phyloP scores from a whole-genome alignment of 1,284 basidiomycete genomes.

The Inonotus hispidus region DNA sequence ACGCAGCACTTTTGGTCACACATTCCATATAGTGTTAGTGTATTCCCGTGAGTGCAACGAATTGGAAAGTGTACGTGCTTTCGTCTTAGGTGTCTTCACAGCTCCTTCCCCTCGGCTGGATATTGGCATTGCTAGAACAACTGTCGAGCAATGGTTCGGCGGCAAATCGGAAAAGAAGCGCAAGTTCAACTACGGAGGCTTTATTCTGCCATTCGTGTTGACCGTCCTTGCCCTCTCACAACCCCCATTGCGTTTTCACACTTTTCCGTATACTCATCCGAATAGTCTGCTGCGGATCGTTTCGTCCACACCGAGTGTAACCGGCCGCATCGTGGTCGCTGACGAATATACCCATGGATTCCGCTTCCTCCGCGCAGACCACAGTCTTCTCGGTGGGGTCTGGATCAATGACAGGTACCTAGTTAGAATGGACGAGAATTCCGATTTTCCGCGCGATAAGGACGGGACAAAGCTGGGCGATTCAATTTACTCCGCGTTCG shows the following conservation, averaged over 20 bases:
- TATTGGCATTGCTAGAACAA: background rate
- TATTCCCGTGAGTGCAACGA: constrained; percentile 7
- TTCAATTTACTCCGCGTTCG: constrained; percentile 80
- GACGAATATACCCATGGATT: constrained; percentile 40
- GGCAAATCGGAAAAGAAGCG: background rate
- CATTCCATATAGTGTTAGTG: constrained; percentile 3
- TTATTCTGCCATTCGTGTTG: constrained; percentile 3
- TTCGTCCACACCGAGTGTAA: constrained; percentile 18
- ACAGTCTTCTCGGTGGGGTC: constrained; percentile 83
- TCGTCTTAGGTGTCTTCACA: background rate
- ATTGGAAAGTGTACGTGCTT: background rate
- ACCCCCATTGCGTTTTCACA: background rate
- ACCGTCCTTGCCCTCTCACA: constrained; percentile 10
- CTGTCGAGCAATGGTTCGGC: background rate
- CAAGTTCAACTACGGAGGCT: background rate
- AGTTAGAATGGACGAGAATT: constrained; percentile 35
- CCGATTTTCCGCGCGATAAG: constrained; percentile 43
- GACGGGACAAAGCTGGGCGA: constrained; percentile 55
- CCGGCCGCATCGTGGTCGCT: constrained; percentile 18
- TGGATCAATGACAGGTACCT: constrained; percentile 61
- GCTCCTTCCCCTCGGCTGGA: constrained; percentile 7
- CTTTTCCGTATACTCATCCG: constrained; percentile 12
- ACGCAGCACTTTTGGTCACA: constrained; percentile 8
- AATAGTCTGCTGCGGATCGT: constrained; percentile 16
- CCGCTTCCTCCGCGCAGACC: constrained; percentile 81